Evolutionary conservation across 768 basidiomycete genomes (phyloP), one percentile per base, ranked within the genome.

Genomic region (Lentinula sp.): DNA sequence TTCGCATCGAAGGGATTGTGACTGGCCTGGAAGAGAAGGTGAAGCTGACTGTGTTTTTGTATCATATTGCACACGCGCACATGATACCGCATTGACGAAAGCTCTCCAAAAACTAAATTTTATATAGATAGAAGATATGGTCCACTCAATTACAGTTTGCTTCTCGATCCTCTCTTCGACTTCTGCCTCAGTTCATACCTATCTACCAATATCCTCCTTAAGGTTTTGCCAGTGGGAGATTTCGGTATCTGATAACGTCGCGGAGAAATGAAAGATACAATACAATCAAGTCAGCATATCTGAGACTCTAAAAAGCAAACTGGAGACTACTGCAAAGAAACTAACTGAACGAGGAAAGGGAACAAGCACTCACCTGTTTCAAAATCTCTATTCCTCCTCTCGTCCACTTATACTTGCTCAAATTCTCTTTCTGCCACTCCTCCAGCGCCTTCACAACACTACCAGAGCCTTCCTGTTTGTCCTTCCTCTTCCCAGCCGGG

Each of bases 341-440:
- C 4, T n/a, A 43, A 15, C 42, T 35, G 32, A 21, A 37, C 28
- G n/a, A 40, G 59, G 21, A 57, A 10, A 31, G 63, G 62, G 57
- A 18, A 31, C 0, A n/a, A 45, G 5, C 11, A 72, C 82, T 13
- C 39, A 87, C 90, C 78, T 85, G 75, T 55, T 80, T 73, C 5
- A 91, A 80, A 21, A 88, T 69, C 63, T 84, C 82, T 16, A 90
- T 79, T 0, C 91, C 91, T 4, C 91, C 91, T 8, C 87, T 74
- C 56, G 91, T 65, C 84, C 88, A 88, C 70, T 93, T 92, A 66
- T 86, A 88, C 69, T 80, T 84, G 73, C 88, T 89, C 59, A 92
- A 70, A 62, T 82, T 79, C 70, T 80, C 75, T 62, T 80, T 75
- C 40, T 82, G 75, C 89, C 89, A 93, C 10, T 63, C 70, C 21